Conservation (phyloP, 495 filamentous ascomycete species). For the Talaromyces nanjingensis region DNA sequence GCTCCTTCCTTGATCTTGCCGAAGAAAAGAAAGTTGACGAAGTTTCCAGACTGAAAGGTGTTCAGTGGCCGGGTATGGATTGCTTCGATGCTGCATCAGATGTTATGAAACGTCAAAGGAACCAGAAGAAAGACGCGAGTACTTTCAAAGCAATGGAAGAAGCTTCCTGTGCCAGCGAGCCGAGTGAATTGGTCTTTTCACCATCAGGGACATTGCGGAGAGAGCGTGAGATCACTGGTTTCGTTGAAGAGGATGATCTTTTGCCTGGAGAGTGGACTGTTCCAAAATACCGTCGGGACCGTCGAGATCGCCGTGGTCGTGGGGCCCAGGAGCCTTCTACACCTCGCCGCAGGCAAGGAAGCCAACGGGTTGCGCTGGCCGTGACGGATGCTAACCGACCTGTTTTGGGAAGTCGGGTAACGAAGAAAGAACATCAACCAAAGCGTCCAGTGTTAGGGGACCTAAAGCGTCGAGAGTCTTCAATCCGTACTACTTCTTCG, state of each 20-base stretch:
- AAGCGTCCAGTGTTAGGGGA: not conserved
- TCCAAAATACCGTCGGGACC: conserved; percentile 23
- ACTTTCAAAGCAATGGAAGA: conserved; percentile 63
- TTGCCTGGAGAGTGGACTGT: conserved; percentile 42
- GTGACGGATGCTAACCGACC: conserved; percentile 1
- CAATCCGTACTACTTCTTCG: not conserved
- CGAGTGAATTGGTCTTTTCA: conserved; percentile 61
- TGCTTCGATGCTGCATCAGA: conserved; percentile 79
- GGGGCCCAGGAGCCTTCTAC: not conserved
- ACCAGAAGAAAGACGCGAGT: conserved; percentile 75
- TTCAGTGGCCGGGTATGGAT: conserved; percentile 78
- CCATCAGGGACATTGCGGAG: conserved; percentile 47
- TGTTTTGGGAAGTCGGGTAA: not conserved
- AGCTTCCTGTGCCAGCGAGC: conserved; percentile 60
- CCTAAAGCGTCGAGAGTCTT: not conserved
- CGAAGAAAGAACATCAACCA: not conserved
- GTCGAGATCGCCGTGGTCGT: conserved; percentile 21
- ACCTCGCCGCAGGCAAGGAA: not conserved
- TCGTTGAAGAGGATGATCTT: conserved; percentile 45
- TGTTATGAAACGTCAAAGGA: conserved; percentile 70
- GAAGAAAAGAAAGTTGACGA: conserved; percentile 32
- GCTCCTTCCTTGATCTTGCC: not conserved
- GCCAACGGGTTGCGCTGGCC: not conserved
- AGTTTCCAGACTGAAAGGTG: conserved; percentile 58
- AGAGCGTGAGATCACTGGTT: conserved; percentile 49